Evolutionary conservation across 345 rosid species (phyloP).

Genomic region (Anacardium occidentale): DNA sequence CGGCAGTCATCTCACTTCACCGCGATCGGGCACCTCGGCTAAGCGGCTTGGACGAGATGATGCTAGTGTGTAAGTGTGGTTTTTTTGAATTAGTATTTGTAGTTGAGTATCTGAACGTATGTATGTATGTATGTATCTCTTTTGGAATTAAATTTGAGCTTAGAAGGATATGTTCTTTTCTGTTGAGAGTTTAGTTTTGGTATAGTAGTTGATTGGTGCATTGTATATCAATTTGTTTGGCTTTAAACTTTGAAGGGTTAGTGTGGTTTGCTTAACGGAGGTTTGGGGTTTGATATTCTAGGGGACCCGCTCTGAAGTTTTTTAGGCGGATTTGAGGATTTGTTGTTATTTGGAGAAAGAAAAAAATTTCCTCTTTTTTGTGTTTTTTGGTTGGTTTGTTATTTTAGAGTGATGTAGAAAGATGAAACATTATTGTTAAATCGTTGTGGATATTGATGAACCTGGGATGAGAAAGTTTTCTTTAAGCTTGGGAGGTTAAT

Average conservation of each 20-base stretch:
- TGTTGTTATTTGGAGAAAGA: not conserved
- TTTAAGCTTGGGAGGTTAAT: not conserved
- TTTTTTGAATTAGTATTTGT: not conserved
- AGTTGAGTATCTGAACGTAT: not conserved
- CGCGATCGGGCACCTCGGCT: slow-evolving; percentile 95
- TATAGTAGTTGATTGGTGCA: not conserved
- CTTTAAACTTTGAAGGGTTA: not conserved
- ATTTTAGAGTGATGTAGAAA: not conserved
- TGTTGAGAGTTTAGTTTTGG: not conserved
- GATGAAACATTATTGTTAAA: not conserved
- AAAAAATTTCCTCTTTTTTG: too few species aligned
- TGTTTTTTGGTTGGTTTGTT: too few species aligned
- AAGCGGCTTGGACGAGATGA: slow-evolving; percentile 99
- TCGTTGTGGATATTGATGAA: not conserved
- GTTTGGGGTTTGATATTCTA: too few species aligned
- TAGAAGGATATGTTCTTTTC: not conserved
- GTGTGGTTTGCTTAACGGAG: not conserved
- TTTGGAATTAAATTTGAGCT: not conserved
- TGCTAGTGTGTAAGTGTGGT: slow-evolving; percentile 88
- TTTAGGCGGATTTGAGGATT: not conserved
- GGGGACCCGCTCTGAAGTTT: too few species aligned
- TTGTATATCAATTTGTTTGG: not conserved
- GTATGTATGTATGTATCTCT: not conserved
- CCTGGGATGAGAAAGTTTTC: not conserved
- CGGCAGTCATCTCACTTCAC: slow-evolving; percentile 71